phyloP scores from a whole-genome alignment of 306 rosid genomes.

The Arachis stenosperma region DNA sequence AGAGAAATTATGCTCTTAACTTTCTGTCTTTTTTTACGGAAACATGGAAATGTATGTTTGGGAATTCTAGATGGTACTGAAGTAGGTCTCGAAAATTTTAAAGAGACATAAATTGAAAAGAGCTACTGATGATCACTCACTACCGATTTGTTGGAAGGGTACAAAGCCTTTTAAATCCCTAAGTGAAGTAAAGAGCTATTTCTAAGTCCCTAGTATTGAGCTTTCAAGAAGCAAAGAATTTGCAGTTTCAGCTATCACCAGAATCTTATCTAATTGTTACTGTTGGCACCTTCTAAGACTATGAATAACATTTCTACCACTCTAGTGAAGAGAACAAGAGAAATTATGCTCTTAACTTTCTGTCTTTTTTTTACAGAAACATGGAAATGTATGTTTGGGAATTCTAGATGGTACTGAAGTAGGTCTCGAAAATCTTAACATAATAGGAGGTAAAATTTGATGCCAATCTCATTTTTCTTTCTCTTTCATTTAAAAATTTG shows the following conservation, averaged over 20 bases:
- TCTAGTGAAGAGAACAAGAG: background rate
- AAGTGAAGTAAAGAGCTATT: no score
- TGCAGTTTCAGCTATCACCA: no score
- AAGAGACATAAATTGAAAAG: no score
- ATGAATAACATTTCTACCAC: background rate
- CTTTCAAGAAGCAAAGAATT: no score
- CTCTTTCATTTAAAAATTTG: background rate
- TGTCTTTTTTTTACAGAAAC: slow-evolving; percentile 52
- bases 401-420: slow-evolving; percentile 74
- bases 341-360: slow-evolving; percentile 33
- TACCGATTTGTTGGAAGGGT: no score
- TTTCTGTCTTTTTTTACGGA: slow-evolving; percentile 47
- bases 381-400: slow-evolving; percentile 88
- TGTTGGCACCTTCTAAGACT: slow-evolving; percentile 22
- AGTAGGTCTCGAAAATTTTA: no score
- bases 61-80: slow-evolving; percentile 79
- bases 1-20: slow-evolving; percentile 31
- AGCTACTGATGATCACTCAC: no score
- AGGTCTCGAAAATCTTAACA: slow-evolving; percentile 62
- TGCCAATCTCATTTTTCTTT: background rate
- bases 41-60: slow-evolving; percentile 79
- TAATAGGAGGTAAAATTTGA: slow-evolving; percentile 69
- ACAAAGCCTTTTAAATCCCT: no score
- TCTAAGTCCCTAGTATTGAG: no score
- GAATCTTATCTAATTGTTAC: no score